phyloP scores from a whole-genome alignment of 1,139 yeast genomes.

The Candida frijolesensis region DNA sequence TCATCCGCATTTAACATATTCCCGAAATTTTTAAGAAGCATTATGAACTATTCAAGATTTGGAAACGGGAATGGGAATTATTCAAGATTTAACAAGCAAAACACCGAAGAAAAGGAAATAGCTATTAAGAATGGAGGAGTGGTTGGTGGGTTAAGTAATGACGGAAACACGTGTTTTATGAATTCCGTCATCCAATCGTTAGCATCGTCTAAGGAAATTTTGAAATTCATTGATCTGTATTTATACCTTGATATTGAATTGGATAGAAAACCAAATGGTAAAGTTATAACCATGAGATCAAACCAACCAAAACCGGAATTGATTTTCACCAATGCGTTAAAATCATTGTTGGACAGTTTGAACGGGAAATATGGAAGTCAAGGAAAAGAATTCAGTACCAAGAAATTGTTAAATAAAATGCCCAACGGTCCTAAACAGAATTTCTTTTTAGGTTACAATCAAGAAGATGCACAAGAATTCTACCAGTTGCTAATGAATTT shows the following conservation, averaged over 20 bases:
- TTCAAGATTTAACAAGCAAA: constrained; percentile 18
- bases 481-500: constrained; percentile 78
- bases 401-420: constrained; percentile 65
- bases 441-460: constrained; percentile 80
- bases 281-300: constrained; percentile 22
- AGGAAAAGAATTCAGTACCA: constrained; percentile 68
- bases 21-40: constrained; percentile 17
- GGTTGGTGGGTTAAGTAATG: constrained; percentile 84
- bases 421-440: constrained; percentile 79
- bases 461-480: constrained; percentile 94
- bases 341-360: constrained; percentile 51
- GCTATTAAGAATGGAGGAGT: constrained; percentile 65
- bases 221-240: constrained; percentile 56
- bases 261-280: constrained; percentile 21
- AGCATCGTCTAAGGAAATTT: constrained; percentile 70
- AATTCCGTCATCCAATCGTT: constrained; percentile 83
- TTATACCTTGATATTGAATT: constrained; percentile 30
- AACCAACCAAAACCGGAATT: constrained; percentile 35
- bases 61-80: constrained; percentile 10
- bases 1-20: constrained; percentile 12
- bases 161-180: constrained; percentile 94
- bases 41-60: constrained; percentile 20
- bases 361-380: constrained; percentile 58
- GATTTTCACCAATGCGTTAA: constrained; percentile 56
- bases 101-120: constrained; percentile 32